Base-by-base conservation (phyloP, 2,329 filamentous ascomycete genomes). In the Ophiostoma sp. region DNA sequence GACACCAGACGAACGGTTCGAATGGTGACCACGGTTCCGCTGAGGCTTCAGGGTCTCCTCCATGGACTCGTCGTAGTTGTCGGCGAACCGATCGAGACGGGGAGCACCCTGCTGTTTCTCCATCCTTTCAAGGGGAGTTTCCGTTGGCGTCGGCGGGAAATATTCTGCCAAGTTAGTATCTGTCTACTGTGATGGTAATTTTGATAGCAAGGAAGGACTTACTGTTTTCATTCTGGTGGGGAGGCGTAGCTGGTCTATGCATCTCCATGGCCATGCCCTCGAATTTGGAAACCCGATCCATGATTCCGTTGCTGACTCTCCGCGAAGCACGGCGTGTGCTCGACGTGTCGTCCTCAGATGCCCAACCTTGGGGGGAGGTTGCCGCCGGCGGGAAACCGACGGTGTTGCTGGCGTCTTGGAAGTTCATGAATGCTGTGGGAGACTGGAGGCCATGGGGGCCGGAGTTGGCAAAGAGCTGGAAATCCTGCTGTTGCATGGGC, bases 141-240 rank as follows among this genome's bases (percentile, higher is more conserved):
- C 88, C 78, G 87, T 87, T 71, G 92, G 91, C 36, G 91, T 93
- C 63, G 90, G 87, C 73, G 91, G 91, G 76, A 89, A 88, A 77
- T 89, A 91, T 76, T 84, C 90, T 90, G 74, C 5, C 15, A 42
- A 48, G 57, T 71, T 19, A 33, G 33, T 28, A 42, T 3, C 9
- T 55, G 50, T 28, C 9, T 15, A 4, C 2, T 22, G 8, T 15
- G 4, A 9, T 15, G 19, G 2, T 48, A 9, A 11, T 8, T 36
- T 36, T 8, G 4, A 36, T 22, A 12, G 39, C 22, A 7, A 66
- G 22, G 3, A 22, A 2, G 25, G 15, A 80, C 89, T 83, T 84
- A 92, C 91, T 85, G 78, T 83, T 83, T 78, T 82, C 85, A 81
- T 87, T 87, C 81, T 91, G 88, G 76, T 85, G 86, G 76, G 85